phyloP scores from a whole-genome alignment of 345 rosid genomes.

The Melaleuca quinquenervia region DNA sequence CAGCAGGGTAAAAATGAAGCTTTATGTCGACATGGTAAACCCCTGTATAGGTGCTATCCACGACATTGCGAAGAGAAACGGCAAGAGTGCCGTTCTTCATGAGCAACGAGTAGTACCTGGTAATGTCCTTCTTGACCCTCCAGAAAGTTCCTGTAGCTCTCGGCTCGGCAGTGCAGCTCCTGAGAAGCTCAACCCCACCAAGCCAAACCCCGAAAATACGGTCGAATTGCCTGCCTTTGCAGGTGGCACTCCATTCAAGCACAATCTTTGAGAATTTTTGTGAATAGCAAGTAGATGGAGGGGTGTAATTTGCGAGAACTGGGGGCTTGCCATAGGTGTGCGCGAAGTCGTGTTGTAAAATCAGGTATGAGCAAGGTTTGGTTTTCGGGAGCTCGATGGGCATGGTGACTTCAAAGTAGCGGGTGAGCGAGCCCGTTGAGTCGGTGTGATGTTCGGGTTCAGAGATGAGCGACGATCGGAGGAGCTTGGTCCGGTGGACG shows the following conservation, averaged over 20 bases:
- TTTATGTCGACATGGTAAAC: constrained; percentile 62
- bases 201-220: constrained; percentile 89
- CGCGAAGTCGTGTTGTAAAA: constrained; percentile 68
- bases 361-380: constrained; percentile 35
- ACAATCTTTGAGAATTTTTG: constrained; percentile 52
- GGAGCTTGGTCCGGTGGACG: constrained; percentile 15
- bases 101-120: constrained; percentile 68
- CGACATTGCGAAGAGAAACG: constrained; percentile 56
- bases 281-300: constrained; percentile 48
- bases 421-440: constrained; percentile 1
- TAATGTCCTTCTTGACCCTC: constrained; percentile 71
- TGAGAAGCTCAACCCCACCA: constrained; percentile 78
- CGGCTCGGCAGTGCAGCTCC: constrained; percentile 97
- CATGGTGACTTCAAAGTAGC: constrained; percentile 69
- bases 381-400: constrained; percentile 32
- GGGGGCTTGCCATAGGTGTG: constrained; percentile 63
- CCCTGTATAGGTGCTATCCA: constrained; percentile 63
- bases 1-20: constrained; percentile 51
- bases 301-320: constrained; percentile 52
- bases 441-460: constrained; percentile 16
- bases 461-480: constrained; percentile 20
- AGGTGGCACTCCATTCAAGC: constrained; percentile 72
- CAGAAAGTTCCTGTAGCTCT: constrained; percentile 55
- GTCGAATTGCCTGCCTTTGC: constrained; percentile 72
- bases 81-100: constrained; percentile 46